Evolutionary conservation across 1,139 yeast genomes (phyloP), one percentile per base, ranked within the genome.

Genomic region (Nematodospora anomalae): DNA sequence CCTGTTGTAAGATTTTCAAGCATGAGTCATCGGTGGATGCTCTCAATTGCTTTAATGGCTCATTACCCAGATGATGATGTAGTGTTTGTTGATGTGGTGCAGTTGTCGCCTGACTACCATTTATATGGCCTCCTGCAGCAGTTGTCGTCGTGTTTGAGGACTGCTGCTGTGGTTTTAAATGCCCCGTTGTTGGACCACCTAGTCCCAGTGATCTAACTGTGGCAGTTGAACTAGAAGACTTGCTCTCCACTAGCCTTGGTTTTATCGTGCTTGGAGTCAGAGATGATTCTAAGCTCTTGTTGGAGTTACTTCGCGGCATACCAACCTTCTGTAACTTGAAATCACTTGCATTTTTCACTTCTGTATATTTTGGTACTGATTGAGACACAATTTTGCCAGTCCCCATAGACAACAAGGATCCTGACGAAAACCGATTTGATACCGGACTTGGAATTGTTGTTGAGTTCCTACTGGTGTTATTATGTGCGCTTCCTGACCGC

Each of bases 1-100:
- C 97, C 28, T 85, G 89, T 51, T 88, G 96, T 35, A 92, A 64
- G 18, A 92, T 84, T 59, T 86, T 87, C 51, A 85, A 80, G 58
- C 97, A 89, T 2, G 97, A 89, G 53, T 90, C 97, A 42, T 90
- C 96, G 16, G 89, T 82, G 3, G 94, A 83, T 1, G 96, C 96
- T 35, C 95, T 68, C 44, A 90, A 66, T 49, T 88, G 95, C 51
- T 88, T 87, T 50, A 89, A 71, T 0, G 96, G 95, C 51, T 90
- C 96, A 31, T 49, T 61, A 16, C 26, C 27, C 3, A 37, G 8
- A 23, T 32, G 28, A 16, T 20, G 29, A 13, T 26, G 42, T 7
- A 22, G 22, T 13, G 6, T 6, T 6, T 6, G 21, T 8, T 18
- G 21, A 6, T 18, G 21, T 18, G 6, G 21, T 26, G 28, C 8